These are phyloP conservation scores for Nemania diffusa DNA, from an alignment of 2,329 filamentous ascomycete species.

Conservation along the genomic window DNA sequence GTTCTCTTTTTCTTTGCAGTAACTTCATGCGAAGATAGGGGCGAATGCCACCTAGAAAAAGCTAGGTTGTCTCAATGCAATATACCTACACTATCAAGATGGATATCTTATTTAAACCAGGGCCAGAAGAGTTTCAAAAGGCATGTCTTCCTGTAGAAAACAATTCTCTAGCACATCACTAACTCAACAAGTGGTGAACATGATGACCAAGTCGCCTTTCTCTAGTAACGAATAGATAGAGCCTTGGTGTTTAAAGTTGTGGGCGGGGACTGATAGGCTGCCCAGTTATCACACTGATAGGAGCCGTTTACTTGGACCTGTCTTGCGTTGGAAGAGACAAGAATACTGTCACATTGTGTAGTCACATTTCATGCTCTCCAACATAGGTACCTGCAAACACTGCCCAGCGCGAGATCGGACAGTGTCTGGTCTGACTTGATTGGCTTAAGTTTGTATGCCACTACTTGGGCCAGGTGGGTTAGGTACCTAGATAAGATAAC, in stretches of 20 bases:
- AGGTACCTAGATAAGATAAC: constrained; percentile 14
- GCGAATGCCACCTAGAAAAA: not conserved
- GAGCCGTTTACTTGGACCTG: not conserved
- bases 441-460: not conserved
- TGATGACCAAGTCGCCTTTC: not conserved
- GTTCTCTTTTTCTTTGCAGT: not conserved
- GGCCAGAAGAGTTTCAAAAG: not conserved
- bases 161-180: not conserved
- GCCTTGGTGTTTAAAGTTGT: constrained; percentile 4
- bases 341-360: not conserved
- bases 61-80: not conserved
- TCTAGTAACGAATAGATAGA: not conserved
- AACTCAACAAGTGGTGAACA: not conserved
- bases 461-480: too few species aligned
- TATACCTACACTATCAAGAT: not conserved
- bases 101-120: not conserved
- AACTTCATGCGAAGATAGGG: not conserved
- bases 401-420: not conserved
- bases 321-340: not conserved
- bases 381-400: not conserved
- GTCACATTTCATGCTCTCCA: too few species aligned
- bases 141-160: not conserved
- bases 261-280: not conserved
- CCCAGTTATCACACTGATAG: constrained; percentile 1
- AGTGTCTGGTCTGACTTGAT: not conserved